Evolutionary conservation across 2,329 filamentous ascomycete species (phyloP), one percentile per base, ranked within the genome.

Genomic region (Clarireedia sp.): DNA sequence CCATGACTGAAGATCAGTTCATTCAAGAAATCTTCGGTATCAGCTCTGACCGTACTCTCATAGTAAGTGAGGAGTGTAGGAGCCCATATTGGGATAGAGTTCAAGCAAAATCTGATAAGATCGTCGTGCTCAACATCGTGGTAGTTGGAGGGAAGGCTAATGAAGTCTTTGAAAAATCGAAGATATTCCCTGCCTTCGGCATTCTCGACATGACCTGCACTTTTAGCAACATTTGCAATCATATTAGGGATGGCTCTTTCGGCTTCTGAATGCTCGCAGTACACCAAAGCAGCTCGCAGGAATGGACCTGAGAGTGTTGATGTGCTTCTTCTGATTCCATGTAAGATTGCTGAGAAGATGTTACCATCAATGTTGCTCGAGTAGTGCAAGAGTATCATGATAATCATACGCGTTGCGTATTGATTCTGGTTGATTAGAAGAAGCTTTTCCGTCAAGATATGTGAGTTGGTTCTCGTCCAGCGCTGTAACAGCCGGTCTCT

Each of bases 381-480:
- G 54, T 78, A 66, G 19, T 72, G 69, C 43, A 87, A 70, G 37
- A 90, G 73, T 3, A 75, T 72, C 38, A 69, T 70, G 48, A 90
- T 67, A 51, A 90, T 85, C 12, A 70, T 72, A 49, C 78, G 73
- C 1, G 79, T 81, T 2, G 74, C 73, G 1, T 66, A 59, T 0
- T 70, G 68, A 53, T 82, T 83, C 64, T 85, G 79, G 59, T 85
- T 78, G 48, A 86, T 74, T 19, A 74, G 73, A 26, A 90, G 73
- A 24, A 90, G 73, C 66, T 86, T 89, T 64, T 83, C 81, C 23
- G 86, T 67, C 51, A 87, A 81, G n/a, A 82, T 71, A 59, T 78
- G 81, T 4, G 64, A 59, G 23, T 62, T 60, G 36, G 55, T 64
- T 48, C 68, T 63, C 59, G 66, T 64, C 72, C 74, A 77, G 37